Percentiles rank a stretch among this genome's conserved stretches.
Conservation (phyloP, 768 basidiomycete species). For the Cantharellus anzutake region DNA sequence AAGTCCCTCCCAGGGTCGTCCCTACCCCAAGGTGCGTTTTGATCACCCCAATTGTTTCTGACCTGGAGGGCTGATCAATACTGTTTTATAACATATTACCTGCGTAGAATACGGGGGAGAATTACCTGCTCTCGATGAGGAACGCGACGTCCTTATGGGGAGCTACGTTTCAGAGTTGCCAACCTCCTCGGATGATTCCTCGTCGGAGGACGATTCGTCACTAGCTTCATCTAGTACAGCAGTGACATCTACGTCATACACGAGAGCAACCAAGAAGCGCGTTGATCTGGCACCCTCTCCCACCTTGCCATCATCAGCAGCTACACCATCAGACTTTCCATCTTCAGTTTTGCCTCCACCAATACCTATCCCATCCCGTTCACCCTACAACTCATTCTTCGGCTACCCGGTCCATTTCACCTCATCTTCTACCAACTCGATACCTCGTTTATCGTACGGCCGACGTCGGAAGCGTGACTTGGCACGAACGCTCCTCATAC, state of each 20-base stretch:
- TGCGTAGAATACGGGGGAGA: conserved; percentile 3
- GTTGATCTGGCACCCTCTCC: no score
- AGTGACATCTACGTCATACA: no score
- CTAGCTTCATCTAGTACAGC: background rate
- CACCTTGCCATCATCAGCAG: background rate
- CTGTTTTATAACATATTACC: background rate
- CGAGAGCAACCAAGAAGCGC: no score
- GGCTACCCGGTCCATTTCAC: conserved; percentile 7
- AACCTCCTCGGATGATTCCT: background rate
- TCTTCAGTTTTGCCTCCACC: background rate
- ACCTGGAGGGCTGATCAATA: no score
- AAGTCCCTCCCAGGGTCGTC: conserved; percentile 3
- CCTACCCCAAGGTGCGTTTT: conserved; percentile 4
- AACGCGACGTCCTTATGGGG: conserved; percentile 1
- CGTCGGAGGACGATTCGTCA: background rate
- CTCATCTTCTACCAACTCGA: background rate
- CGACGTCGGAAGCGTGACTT: conserved; percentile 9
- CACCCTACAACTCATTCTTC: conserved; percentile 7
- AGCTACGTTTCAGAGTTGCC: background rate
- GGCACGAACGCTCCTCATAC: conserved; percentile 2
- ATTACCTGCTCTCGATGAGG: background rate
- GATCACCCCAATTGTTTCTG: background rate
- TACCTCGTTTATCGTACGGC: conserved; percentile 2
- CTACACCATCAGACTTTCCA: background rate
- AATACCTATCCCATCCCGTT: background rate